Evolutionary conservation across 768 basidiomycete genomes (phyloP).

Genomic region (Auricularia cornea): DNA sequence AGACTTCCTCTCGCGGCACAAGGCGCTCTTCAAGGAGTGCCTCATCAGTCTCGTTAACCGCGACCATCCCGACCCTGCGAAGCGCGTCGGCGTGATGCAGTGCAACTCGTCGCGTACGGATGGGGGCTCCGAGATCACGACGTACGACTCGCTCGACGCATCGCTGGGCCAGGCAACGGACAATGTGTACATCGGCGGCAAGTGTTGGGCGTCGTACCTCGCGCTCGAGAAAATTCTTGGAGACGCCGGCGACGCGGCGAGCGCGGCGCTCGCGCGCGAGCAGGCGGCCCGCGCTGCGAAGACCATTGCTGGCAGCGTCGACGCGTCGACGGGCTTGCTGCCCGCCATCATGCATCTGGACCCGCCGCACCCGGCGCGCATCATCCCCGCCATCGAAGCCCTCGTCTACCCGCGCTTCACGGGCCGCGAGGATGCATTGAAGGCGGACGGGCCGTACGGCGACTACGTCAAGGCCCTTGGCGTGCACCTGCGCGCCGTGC

Average conservation of each 20-base stretch:
- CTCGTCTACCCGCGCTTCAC: background rate
- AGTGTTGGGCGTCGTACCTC: conserved; percentile 2
- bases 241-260: background rate
- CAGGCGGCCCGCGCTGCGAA: background rate
- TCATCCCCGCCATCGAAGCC: conserved; percentile 1
- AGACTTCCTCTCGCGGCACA: background rate
- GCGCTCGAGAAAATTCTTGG: background rate
- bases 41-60: background rate
- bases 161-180: background rate
- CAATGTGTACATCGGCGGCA: background rate
- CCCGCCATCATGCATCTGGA: background rate
- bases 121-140: background rate
- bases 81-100: background rate
- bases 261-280: background rate
- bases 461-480: conserved; percentile 1
- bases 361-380: background rate
- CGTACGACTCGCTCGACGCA: conserved; percentile 1
- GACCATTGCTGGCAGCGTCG: background rate
- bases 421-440: background rate
- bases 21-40: background rate
- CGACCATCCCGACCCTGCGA: background rate
- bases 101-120: background rate
- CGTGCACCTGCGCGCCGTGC: background rate
- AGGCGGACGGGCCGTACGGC: background rate
- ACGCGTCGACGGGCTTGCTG: background rate